phyloP scores from a whole-genome alignment of 805 yeast species.

The Metschnikowia lachancei region DNA sequence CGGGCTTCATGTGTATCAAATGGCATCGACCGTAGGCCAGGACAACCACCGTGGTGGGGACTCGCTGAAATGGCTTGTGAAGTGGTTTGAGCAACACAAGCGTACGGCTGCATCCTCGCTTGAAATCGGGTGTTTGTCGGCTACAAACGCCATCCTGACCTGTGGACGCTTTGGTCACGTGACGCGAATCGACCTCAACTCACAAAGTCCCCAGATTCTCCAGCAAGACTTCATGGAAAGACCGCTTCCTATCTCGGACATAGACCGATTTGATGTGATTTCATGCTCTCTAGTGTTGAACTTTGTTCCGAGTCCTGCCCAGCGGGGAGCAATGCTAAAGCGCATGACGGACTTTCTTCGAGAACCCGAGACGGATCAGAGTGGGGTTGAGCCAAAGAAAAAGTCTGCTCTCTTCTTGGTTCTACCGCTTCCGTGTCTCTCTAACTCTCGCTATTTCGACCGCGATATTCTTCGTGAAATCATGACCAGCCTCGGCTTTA shows the following conservation, averaged over 20 bases:
- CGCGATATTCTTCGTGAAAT: slow-evolving; percentile 42
- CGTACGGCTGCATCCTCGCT: slow-evolving; percentile 44
- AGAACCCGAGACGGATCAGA: slow-evolving; percentile 26
- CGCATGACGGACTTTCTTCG: slow-evolving; percentile 57
- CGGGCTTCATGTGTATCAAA: slow-evolving; percentile 76
- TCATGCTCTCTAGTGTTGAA: slow-evolving; percentile 87
- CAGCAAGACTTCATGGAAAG: slow-evolving; percentile 85
- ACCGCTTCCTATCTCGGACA: slow-evolving; percentile 49
- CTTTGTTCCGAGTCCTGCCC: slow-evolving; percentile 71
- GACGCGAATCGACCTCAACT: slow-evolving; percentile 71
- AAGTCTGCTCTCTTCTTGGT: slow-evolving; percentile 56
- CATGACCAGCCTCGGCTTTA: slow-evolving; percentile 61
- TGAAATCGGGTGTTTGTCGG: slow-evolving; percentile 81
- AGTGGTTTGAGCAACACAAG: slow-evolving; percentile 45
- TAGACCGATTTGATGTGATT: slow-evolving; percentile 57
- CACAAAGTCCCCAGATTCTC: slow-evolving; percentile 68
- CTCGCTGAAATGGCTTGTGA: slow-evolving; percentile 75
- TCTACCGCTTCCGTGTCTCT: slow-evolving; percentile 81
- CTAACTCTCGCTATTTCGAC: slow-evolving; percentile 77
- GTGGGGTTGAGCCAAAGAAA: neutral
- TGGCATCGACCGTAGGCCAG: slow-evolving; percentile 86
- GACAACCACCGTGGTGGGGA: slow-evolving; percentile 80
- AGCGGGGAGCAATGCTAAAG: slow-evolving; percentile 75
- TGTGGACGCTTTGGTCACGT: slow-evolving; percentile 51
- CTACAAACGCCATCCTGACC: slow-evolving; percentile 64